Evolutionary conservation across 129 eudicot genomes (phyloP), one percentile per base, ranked within the genome.

Genomic region (Pittosporum tobira): DNA sequence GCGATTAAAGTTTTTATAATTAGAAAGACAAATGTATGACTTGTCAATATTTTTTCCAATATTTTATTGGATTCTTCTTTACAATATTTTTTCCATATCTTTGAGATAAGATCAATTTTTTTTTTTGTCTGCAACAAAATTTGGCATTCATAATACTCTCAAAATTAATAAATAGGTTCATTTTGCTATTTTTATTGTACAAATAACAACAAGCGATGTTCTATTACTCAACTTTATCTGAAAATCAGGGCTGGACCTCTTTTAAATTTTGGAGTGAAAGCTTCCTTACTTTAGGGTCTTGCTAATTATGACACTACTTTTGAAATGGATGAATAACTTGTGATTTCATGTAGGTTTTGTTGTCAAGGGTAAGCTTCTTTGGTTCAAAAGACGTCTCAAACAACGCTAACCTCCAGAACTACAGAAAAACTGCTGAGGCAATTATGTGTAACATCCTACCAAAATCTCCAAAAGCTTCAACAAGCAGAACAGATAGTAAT

Each of bases 371-470:
- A 26, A 79, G 81, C 74, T 84, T 91, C 71, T 91, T 91, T 58
- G 85, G 78, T 67, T 26, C 77, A 27, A 67, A 81, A 38, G 80
- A 69, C 58, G 51, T 70, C 57, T 45, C 85, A 50, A 79, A 82
- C 62, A 66, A 79, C 0, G 73, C 44, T 34, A 75, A 64, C 59
- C 81, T 91, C 62, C 73, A 78, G 68, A 76, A 71, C 27, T 91
- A 91, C 65, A 72, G 74, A 73, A 56, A 79, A 48, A 78, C 99
- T 23, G 99, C 96, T 4, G 99, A 91, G 65, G 99, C 99, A 65
- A 78, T 87, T 29, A 83, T 91, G 88, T 91, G 99, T 34, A 94
- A 94, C 70, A 95, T 91, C 66, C 71, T 91, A 31, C 99, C 99
- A 18, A 77, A 81, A 57, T 91, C 99, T 44, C 94, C 99, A 57